Conservation (phyloP, 2,329 filamentous ascomycete species). For the Dactylellina drechsleri region DNA sequence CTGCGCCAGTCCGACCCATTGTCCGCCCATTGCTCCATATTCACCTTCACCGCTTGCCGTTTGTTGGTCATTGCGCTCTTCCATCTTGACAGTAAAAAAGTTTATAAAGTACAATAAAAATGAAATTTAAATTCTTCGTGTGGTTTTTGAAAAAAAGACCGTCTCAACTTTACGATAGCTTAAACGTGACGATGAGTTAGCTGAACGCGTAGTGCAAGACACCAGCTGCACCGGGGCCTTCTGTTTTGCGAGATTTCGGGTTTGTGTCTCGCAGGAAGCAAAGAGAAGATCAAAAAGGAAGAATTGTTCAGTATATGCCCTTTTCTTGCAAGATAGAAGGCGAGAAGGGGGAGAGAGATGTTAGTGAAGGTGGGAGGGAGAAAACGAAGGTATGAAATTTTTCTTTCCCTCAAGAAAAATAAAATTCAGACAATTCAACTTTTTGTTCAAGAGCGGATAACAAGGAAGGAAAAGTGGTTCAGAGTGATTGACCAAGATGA, state of each 20-base stretch:
- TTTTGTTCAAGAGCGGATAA: constrained; percentile 26
- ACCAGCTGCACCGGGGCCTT: constrained; percentile 1
- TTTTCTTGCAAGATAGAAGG: background rate
- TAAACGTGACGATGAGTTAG: constrained; percentile 44
- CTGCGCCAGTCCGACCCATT: constrained; percentile 53
- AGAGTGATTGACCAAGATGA: constrained; percentile 40
- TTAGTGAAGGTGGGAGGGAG: constrained; percentile 11
- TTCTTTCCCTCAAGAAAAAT: constrained; percentile 23
- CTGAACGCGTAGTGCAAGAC: constrained; percentile 51
- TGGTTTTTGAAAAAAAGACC: constrained; percentile 31
- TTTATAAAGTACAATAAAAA: background rate
- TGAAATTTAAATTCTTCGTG: constrained; percentile 8
- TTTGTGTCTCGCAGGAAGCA: constrained; percentile 31
- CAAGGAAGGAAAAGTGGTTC: constrained; percentile 40
- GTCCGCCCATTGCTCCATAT: constrained; percentile 53
- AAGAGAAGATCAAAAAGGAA: background rate
- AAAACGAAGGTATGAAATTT: constrained; percentile 47
- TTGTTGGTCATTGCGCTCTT: constrained; percentile 53
- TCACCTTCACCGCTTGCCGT: constrained; percentile 47
- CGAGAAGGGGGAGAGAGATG: constrained; percentile 21
- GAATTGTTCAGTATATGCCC: constrained; percentile 1
- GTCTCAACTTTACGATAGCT: constrained; percentile 47
- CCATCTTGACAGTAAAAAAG: constrained; percentile 29
- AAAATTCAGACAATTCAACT: constrained; percentile 22
- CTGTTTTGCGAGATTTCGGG: constrained; percentile 19